These are phyloP conservation scores for Monosporascus sp. DNA, from an alignment of 2,329 filamentous ascomycete species.

Conservation along the genomic window DNA sequence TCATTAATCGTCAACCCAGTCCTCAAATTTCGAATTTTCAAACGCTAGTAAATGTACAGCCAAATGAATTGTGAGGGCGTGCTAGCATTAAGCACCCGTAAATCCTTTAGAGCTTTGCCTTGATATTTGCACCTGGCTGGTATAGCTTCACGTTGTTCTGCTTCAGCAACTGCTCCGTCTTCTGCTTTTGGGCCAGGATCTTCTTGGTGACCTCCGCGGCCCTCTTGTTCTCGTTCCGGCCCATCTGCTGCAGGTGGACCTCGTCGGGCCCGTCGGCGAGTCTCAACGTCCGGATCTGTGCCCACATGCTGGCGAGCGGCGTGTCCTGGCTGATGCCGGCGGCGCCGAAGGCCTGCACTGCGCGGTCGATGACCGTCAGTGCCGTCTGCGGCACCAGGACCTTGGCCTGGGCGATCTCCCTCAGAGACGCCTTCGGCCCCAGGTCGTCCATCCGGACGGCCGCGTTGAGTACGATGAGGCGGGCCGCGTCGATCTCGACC, in stretches of 20 bases:
- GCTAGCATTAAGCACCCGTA: too few relatives aligned
- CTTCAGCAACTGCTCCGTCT: conserved; percentile 60
- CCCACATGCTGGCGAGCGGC: conserved; percentile 80
- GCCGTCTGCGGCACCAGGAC: conserved; percentile 79
- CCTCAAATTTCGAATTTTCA: too few relatives aligned
- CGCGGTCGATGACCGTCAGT: conserved; percentile 85
- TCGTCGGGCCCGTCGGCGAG: conserved; percentile 95
- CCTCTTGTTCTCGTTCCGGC: conserved; percentile 71
- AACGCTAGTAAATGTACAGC: too few relatives aligned
- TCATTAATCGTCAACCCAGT: too few relatives aligned
- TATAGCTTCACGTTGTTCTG: conserved; percentile 43
- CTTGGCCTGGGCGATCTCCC: conserved; percentile 94
- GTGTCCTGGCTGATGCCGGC: conserved; percentile 93
- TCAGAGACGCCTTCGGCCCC: conserved; percentile 82
- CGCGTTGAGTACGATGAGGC: conserved; percentile 86
- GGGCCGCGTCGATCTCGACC: conserved; percentile 88
- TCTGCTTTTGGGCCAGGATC: conserved; percentile 59
- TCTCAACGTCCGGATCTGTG: conserved; percentile 71
- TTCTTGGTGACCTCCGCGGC: conserved; percentile 54
- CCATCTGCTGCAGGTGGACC: conserved; percentile 81
- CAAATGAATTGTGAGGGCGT: too few relatives aligned
- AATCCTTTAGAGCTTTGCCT: conserved; percentile 37
- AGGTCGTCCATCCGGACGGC: conserved; percentile 90
- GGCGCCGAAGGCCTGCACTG: conserved; percentile 86
- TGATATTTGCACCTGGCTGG: conserved; percentile 49